Evolutionary conservation across 1,284 basidiomycete genomes (phyloP).

Genomic region (Erythrobasidium hasegawianum): DNA sequence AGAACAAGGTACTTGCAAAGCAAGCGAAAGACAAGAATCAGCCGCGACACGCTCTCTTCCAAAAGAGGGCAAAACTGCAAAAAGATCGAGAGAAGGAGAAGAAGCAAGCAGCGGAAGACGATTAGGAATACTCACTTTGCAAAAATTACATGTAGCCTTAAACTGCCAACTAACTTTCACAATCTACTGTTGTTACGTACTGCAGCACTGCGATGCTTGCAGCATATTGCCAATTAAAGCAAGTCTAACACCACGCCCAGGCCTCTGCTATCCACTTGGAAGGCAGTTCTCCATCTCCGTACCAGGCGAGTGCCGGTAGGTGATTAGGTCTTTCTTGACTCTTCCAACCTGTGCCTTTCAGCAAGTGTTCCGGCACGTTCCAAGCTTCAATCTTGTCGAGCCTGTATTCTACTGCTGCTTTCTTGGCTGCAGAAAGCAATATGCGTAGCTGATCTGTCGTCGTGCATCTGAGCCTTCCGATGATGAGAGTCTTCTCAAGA

Average conservation of each 20-base stretch:
- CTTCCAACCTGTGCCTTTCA: slow-evolving; percentile 20
- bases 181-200: no score
- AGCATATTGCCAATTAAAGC: no score
- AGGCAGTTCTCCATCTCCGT: slow-evolving; percentile 22
- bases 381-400: slow-evolving; percentile 21
- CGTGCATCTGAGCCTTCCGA: slow-evolving; percentile 13
- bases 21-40: slow-evolving; percentile 53
- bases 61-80: slow-evolving; percentile 64
- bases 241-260: neutral
- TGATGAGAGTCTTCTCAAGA: slow-evolving; percentile 6
- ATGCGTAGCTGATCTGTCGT: slow-evolving; percentile 3
- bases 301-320: slow-evolving; percentile 28
- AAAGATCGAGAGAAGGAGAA: slow-evolving; percentile 32
- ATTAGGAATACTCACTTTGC: neutral
- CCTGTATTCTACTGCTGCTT: slow-evolving; percentile 6
- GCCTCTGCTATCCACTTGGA: slow-evolving; percentile 13
- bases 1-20: slow-evolving; percentile 66
- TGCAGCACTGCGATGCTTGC: no score
- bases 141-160: no score
- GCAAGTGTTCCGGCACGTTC: slow-evolving; percentile 17
- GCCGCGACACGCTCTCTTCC: slow-evolving; percentile 70
- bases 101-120: slow-evolving; percentile 19
- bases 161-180: no score
- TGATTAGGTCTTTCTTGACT: slow-evolving; percentile 9
- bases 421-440: neutral